Conservation (phyloP, 495 filamentous ascomycete species). For the Neurospora sp. region DNA sequence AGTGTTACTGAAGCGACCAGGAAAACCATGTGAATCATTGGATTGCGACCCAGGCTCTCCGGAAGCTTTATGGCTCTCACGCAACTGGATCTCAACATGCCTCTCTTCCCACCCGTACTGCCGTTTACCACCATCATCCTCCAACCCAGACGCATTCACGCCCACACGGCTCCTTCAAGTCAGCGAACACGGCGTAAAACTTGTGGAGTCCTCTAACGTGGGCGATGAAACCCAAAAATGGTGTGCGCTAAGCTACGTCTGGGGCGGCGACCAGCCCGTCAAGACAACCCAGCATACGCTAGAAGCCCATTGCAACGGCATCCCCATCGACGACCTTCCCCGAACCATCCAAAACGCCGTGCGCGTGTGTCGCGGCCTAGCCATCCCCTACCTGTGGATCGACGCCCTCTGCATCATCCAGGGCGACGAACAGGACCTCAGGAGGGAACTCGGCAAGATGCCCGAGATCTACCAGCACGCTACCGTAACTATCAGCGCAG, state of each 20-base stretch:
- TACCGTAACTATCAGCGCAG: background rate
- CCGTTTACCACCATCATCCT: background rate
- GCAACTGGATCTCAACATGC: background rate
- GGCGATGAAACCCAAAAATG: background rate
- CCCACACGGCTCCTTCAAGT: background rate
- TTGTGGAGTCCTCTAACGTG: background rate
- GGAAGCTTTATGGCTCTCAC: background rate
- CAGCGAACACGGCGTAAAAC: background rate
- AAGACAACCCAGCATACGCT: background rate
- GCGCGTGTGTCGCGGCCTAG: background rate
- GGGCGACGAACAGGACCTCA: background rate
- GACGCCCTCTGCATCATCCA: slow-evolving; percentile 6
- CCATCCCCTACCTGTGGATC: background rate
- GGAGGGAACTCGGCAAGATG: background rate
- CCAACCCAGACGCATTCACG: background rate
- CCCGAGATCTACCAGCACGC: background rate
- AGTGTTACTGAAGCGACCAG: background rate
- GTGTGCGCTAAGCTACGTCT: slow-evolving; percentile 3
- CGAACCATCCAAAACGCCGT: background rate
- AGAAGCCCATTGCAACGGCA: background rate
- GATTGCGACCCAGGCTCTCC: background rate
- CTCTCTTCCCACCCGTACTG: background rate
- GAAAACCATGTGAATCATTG: background rate
- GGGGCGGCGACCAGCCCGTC: slow-evolving; percentile 4
- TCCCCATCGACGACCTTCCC: background rate